These are phyloP conservation scores for Scenedesmus sp. DNA, from an alignment of 163 green algal genomes.

Conservation along the genomic window DNA sequence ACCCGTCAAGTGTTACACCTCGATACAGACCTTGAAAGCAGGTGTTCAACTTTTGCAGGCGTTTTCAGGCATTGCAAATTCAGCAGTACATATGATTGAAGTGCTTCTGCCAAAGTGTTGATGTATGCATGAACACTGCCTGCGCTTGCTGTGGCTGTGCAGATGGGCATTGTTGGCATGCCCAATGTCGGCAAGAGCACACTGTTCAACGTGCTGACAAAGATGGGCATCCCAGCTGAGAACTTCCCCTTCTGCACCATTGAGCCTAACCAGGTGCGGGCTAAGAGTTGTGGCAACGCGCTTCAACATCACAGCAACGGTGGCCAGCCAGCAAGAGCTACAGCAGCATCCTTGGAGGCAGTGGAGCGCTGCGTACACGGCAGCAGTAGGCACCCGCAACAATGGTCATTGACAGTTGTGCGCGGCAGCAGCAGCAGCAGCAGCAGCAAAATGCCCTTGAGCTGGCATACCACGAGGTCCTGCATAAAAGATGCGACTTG, in stretches of 20 bases:
- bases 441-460: no score
- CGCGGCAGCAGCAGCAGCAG: background rate
- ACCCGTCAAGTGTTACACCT: background rate
- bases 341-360: background rate
- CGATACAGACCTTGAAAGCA: no score
- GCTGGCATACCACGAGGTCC: no score
- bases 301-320: background rate
- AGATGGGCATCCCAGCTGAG: slow-evolving; percentile 92
- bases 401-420: background rate
- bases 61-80: background rate
- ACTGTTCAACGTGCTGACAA: slow-evolving; percentile 94
- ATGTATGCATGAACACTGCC: background rate
- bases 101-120: background rate
- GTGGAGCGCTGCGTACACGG: background rate
- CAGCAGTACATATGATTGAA: background rate
- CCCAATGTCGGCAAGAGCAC: slow-evolving; percentile 97
- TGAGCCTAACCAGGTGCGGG: slow-evolving; percentile 89
- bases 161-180: slow-evolving; percentile 96
- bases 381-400: background rate
- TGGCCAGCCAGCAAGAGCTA: background rate
- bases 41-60: background rate
- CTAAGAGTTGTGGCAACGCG: background rate
- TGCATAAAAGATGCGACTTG: background rate
- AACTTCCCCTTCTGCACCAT: slow-evolving; percentile 99
- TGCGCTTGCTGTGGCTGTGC: slow-evolving; percentile 28